Evolutionary conservation across 768 basidiomycete genomes (phyloP).

Genomic region (Aureoboletus auriporus): DNA sequence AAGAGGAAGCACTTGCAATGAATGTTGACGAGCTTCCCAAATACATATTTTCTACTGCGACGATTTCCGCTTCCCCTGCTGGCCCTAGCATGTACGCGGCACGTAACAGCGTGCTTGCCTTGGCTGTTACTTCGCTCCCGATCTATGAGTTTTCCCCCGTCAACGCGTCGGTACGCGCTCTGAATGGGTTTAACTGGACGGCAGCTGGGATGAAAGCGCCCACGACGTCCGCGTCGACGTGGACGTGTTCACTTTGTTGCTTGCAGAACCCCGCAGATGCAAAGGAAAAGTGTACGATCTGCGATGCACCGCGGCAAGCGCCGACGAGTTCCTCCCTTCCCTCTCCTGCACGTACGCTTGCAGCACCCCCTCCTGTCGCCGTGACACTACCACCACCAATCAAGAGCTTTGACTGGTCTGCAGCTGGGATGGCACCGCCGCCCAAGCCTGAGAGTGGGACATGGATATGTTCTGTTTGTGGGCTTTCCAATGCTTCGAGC

Average conservation of each 20-base stretch:
- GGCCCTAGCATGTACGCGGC: conserved; percentile 21
- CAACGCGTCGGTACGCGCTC: conserved; percentile 16
- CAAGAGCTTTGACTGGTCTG: conserved; percentile 36
- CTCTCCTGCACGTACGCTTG: neutral
- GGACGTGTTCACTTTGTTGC: conserved; percentile 57
- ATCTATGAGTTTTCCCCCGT: conserved; percentile 31
- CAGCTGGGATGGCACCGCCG: conserved; percentile 33
- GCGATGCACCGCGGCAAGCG: conserved; percentile 36
- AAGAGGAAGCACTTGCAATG: conserved; percentile 28
- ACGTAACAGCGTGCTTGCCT: conserved; percentile 36
- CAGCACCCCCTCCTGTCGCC: neutral
- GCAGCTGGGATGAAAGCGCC: conserved; percentile 57
- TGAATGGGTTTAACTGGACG: conserved; percentile 54
- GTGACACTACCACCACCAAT: neutral
- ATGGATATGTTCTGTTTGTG: conserved; percentile 42
- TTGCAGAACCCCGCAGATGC: conserved; percentile 35
- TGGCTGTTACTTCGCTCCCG: conserved; percentile 45
- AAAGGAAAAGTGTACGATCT: conserved; percentile 42
- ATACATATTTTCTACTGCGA: conserved; percentile 26
- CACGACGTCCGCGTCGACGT: conserved; percentile 27
- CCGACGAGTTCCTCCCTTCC: conserved; percentile 13
- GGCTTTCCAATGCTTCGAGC: conserved; percentile 42
- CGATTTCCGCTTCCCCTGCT: conserved; percentile 11
- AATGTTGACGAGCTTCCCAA: conserved; percentile 31
- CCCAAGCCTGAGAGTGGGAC: conserved; percentile 17